phyloP scores from a whole-genome alignment of 2,329 filamentous ascomycete genomes.

The Calonectria honghensis region DNA sequence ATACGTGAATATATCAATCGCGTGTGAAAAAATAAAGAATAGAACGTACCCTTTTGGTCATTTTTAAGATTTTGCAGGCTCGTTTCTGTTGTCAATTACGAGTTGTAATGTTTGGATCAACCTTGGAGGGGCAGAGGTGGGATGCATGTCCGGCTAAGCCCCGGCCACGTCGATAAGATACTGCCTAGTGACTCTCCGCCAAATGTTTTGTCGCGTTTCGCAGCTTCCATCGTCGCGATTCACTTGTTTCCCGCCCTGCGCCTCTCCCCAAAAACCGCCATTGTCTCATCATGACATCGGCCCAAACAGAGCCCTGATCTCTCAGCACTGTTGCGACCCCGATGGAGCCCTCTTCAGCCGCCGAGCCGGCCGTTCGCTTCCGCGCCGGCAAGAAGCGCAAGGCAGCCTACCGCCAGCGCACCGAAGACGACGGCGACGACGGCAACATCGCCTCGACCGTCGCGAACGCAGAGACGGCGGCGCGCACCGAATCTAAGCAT shows the following conservation, averaged over 20 bases:
- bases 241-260: background rate
- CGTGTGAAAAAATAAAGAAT: background rate
- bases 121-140: slow-evolving; percentile 29
- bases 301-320: slow-evolving; percentile 1
- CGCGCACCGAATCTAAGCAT: slow-evolving; percentile 15
- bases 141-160: slow-evolving; percentile 37
- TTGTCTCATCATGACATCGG: slow-evolving; percentile 23
- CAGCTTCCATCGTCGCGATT: slow-evolving; percentile 6
- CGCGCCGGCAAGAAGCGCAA: slow-evolving; percentile 77
- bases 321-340: slow-evolving; percentile 28
- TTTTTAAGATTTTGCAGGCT: slow-evolving; percentile 33
- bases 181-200: slow-evolving; percentile 3
- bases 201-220: background rate
- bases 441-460: slow-evolving; percentile 6
- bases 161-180: slow-evolving; percentile 32
- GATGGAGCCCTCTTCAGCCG: slow-evolving; percentile 50
- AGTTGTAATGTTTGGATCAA: background rate
- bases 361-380: slow-evolving; percentile 67
- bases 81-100: background rate
- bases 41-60: slow-evolving; percentile 61
- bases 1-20: slow-evolving; percentile 26
- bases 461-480: background rate
- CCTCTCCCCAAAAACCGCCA: background rate
- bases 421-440: slow-evolving; percentile 54
- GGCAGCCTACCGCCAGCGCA: slow-evolving; percentile 71